Conservation (phyloP, 352 stramenopile species). For the Phytophthora constricta region DNA sequence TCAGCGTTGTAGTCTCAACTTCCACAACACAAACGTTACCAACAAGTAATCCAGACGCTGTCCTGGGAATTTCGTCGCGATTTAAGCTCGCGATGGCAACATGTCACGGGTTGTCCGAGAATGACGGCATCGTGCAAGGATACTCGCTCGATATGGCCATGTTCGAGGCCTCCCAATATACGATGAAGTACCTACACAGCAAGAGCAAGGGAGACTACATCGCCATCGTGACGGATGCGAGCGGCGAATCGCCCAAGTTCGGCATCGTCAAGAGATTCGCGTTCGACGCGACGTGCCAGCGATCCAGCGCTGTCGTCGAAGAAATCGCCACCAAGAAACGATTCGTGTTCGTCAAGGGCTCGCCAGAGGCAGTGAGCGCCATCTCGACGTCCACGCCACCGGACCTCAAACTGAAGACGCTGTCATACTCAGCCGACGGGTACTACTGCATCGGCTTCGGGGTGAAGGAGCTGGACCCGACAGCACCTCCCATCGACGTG, state of each 20-base stretch:
- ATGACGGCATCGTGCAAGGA: conserved; percentile 41
- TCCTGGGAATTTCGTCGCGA: too few species aligned
- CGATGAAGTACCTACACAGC: conserved; percentile 39
- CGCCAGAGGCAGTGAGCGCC: conserved; percentile 45
- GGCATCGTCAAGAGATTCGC: conserved; percentile 56
- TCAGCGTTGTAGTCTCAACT: too few species aligned
- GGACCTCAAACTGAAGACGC: conserved; percentile 55
- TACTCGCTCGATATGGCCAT: conserved; percentile 62
- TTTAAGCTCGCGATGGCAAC: conserved; percentile 50
- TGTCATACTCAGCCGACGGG: conserved; percentile 57
- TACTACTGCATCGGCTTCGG: conserved; percentile 70
- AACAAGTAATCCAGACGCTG: conserved; percentile 9
- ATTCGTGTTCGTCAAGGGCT: conserved; percentile 61
- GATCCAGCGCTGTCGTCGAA: conserved; percentile 56
- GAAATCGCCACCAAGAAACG: conserved; percentile 40
- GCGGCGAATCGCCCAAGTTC: conserved; percentile 18
- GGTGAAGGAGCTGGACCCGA: conserved; percentile 32
- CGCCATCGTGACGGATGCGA: conserved; percentile 21
- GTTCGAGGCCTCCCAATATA: conserved; percentile 44
- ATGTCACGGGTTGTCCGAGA: conserved; percentile 53
- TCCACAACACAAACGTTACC: conserved; percentile 16
- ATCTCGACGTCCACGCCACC: conserved; percentile 46
- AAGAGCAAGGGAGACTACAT: conserved; percentile 29
- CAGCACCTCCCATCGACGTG: conserved; percentile 15
- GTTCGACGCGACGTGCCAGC: conserved; percentile 57